These are phyloP conservation scores for Fraxinus floribunda DNA, from an alignment of 305 asterid genomes.

Conservation along the genomic window DNA sequence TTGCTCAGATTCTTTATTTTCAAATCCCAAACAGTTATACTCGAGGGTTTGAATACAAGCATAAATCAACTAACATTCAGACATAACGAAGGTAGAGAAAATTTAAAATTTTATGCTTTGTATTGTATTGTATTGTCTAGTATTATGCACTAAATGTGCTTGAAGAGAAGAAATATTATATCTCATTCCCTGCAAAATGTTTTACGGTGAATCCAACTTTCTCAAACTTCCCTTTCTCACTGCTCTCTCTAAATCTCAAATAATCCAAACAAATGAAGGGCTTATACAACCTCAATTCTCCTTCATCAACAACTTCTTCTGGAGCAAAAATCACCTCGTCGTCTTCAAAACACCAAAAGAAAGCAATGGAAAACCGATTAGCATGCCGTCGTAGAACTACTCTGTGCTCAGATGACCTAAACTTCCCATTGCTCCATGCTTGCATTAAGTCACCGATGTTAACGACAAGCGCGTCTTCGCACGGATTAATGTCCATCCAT, in stretches of 20 bases:
- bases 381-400: conserved; percentile 44
- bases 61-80: conserved; percentile 4
- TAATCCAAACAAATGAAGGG: conserved; percentile 61
- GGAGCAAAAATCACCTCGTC: conserved; percentile 51
- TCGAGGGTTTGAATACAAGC: not conserved
- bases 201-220: conserved; percentile 63
- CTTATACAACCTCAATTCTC: conserved; percentile 47
- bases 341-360: conserved; percentile 75
- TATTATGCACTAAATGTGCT: not conserved
- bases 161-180: not conserved
- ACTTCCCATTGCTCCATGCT: conserved; percentile 66
- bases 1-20: not conserved
- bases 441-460: conserved; percentile 70
- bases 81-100: not conserved
- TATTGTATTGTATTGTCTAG: not conserved
- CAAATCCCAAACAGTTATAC: not conserved
- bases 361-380: conserved; percentile 57
- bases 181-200: conserved; percentile 57
- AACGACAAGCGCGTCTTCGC: conserved; percentile 45
- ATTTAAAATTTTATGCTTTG: not conserved
- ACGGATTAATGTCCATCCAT: conserved; percentile 64
- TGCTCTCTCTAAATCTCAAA: conserved; percentile 56
- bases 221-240: conserved; percentile 63
- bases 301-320: conserved; percentile 45
- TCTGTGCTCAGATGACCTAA: conserved; percentile 68